Percentiles rank a stretch among this genome's conserved stretches.
Evolutionary conservation across 225 moss, liverwort and hornwort species (phyloP).

Genomic region (Antitrichia curtipendula): DNA sequence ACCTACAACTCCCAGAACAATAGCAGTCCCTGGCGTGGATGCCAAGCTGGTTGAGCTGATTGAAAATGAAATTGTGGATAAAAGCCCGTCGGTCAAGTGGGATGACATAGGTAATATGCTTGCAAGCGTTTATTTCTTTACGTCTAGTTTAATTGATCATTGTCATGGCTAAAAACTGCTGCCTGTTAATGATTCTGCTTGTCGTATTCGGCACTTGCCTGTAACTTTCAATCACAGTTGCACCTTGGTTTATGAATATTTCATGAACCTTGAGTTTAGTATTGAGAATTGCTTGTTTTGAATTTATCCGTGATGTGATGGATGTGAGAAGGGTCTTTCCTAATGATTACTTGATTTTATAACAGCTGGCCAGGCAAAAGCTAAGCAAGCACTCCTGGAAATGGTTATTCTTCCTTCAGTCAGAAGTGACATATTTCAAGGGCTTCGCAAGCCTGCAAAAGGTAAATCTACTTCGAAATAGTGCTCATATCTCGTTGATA

Average conservation of each 20-base stretch:
- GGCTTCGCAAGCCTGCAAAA: conserved; percentile 91
- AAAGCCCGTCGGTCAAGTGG: conserved; percentile 86
- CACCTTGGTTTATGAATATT: not conserved
- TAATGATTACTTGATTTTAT: not conserved
- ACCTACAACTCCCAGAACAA: conserved; percentile 6
- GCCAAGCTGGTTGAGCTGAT: conserved; percentile 76
- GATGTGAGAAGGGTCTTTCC: not conserved
- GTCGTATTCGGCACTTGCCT: not conserved
- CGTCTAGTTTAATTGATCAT: not conserved
- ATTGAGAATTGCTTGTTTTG: not conserved
- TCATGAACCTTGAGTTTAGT: not conserved
- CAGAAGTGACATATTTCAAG: conserved; percentile 87
- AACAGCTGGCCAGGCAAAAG: conserved; percentile 92
- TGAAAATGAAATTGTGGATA: conserved; percentile 91
- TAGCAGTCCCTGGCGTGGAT: conserved; percentile 76
- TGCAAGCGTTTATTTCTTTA: not conserved
- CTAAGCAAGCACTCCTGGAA: conserved; percentile 81
- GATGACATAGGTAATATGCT: conserved; percentile 63
- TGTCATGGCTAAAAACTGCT: not conserved
- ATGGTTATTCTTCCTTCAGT: conserved; percentile 94
- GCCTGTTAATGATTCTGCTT: not conserved
- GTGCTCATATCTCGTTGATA: not conserved
- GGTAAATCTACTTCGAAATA: conserved; percentile 14
- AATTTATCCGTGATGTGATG: not conserved
- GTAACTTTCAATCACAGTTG: not conserved